phyloP scores from a whole-genome alignment of 164 flowering plant genomes.

The Echeveria elegans region DNA sequence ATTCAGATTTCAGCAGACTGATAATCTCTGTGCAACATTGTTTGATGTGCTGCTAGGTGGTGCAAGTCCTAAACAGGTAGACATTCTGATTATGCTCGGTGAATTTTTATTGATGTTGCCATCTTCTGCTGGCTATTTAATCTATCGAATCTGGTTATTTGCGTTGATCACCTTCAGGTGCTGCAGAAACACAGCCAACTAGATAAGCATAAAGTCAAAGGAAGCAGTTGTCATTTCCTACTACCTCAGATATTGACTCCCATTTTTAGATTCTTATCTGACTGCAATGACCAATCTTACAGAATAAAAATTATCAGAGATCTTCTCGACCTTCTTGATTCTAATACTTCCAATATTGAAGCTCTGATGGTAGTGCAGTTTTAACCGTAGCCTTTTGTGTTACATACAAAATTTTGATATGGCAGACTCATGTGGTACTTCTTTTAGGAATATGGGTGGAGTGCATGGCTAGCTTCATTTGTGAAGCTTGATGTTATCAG shows the following conservation, averaged over 20 bases:
- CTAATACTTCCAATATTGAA: conserved; percentile 80
- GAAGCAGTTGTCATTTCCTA: conserved; percentile 58
- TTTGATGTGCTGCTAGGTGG: conserved; percentile 99
- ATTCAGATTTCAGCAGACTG: conserved; percentile 76
- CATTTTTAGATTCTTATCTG: conserved; percentile 70
- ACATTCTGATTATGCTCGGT: neutral
- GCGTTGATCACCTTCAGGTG: conserved; percentile 38
- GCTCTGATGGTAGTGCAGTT: conserved; percentile 67
- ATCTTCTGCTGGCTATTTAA: neutral
- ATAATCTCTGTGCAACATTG: conserved; percentile 71
- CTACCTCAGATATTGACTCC: conserved; percentile 80
- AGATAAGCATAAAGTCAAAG: conserved; percentile 54
- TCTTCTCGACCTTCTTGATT: conserved; percentile 87
- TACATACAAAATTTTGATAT: neutral
- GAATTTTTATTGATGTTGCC: neutral
- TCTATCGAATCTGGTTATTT: neutral
- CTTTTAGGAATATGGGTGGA: conserved; percentile 89
- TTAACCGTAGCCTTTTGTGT: neutral
- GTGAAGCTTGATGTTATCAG: conserved; percentile 55
- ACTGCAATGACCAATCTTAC: conserved; percentile 40
- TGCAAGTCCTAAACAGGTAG: conserved; percentile 98
- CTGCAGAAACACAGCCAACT: conserved; percentile 60
- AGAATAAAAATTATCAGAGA: conserved; percentile 70
- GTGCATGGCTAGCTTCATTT: conserved; percentile 66
- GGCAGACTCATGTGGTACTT: conserved; percentile 5